Conservation (phyloP, 176 grass and related monocot genomes). For the Juncus effusus region DNA sequence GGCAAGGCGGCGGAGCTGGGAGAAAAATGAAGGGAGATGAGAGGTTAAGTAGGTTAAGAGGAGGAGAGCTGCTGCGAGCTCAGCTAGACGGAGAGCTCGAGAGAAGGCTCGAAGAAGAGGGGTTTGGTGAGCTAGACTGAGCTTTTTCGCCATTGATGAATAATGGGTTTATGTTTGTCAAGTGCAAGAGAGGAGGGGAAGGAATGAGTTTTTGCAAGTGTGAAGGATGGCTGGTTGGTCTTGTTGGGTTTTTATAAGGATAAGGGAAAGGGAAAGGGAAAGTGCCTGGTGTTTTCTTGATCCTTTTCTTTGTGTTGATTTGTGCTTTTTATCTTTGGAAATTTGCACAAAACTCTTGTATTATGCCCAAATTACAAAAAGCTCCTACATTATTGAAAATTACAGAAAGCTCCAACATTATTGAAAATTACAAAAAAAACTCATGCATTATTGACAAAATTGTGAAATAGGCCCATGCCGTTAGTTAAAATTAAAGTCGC, state of each 20-base stretch:
- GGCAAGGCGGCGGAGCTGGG: conserved; percentile 61
- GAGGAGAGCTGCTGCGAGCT: conserved; percentile 45
- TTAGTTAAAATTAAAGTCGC: too few species aligned
- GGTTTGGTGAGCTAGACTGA: neutral
- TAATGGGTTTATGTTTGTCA: neutral
- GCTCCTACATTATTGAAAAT: neutral
- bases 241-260: conserved; percentile 11
- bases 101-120: conserved; percentile 44
- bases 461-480: too few species aligned
- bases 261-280: conserved; percentile 19
- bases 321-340: neutral
- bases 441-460: too few species aligned
- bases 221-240: neutral
- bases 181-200: neutral
- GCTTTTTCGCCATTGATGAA: conserved; percentile 18
- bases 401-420: too few species aligned
- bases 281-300: conserved; percentile 3
- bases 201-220: neutral
- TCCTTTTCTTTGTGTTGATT: conserved; percentile 1
- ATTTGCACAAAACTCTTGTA: neutral
- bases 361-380: neutral
- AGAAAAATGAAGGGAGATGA: conserved; percentile 33
- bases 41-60: conserved; percentile 58
- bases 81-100: conserved; percentile 57
- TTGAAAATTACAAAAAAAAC: too few species aligned